phyloP scores from a whole-genome alignment of 2,329 filamentous ascomycete genomes.

The Chrysoporthe cubensis region DNA sequence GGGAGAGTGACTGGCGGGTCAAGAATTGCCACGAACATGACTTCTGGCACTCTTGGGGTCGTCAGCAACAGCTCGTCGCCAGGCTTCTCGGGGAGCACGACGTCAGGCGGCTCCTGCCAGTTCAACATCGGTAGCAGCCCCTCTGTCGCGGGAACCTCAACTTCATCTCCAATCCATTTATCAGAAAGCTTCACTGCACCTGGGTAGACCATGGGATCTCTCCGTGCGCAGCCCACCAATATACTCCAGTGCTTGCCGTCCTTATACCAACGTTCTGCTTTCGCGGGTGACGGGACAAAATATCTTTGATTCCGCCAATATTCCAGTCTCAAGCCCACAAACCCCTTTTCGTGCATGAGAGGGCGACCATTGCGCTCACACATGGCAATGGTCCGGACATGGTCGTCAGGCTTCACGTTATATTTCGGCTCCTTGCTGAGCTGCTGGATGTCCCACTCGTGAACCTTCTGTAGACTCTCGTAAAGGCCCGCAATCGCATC shows the following conservation, averaged over 20 bases:
- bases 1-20: constrained; percentile 76
- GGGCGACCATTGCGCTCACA: constrained; percentile 73
- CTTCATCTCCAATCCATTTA: constrained; percentile 70
- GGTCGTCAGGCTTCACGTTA: constrained; percentile 50
- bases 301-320: constrained; percentile 74
- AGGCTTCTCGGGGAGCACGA: constrained; percentile 55
- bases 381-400: constrained; percentile 61
- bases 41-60: constrained; percentile 64
- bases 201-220: constrained; percentile 50
- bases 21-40: constrained; percentile 75
- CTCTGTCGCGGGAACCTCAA: constrained; percentile 56
- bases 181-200: constrained; percentile 70
- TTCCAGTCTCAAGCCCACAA: constrained; percentile 71
- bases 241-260: constrained; percentile 66
- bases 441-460: constrained; percentile 69
- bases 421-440: constrained; percentile 54
- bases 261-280: constrained; percentile 39
- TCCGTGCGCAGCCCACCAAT: constrained; percentile 65
- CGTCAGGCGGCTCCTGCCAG: constrained; percentile 75
- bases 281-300: constrained; percentile 16
- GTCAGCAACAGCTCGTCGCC: constrained; percentile 55
- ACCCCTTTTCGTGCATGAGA: constrained; percentile 68
- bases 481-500: constrained; percentile 77
- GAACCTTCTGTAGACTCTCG: constrained; percentile 69
- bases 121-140: constrained; percentile 53